These are phyloP conservation scores for Lasiodiplodia citricola DNA, from an alignment of 2,329 filamentous ascomycete species.

Conservation along the genomic window DNA sequence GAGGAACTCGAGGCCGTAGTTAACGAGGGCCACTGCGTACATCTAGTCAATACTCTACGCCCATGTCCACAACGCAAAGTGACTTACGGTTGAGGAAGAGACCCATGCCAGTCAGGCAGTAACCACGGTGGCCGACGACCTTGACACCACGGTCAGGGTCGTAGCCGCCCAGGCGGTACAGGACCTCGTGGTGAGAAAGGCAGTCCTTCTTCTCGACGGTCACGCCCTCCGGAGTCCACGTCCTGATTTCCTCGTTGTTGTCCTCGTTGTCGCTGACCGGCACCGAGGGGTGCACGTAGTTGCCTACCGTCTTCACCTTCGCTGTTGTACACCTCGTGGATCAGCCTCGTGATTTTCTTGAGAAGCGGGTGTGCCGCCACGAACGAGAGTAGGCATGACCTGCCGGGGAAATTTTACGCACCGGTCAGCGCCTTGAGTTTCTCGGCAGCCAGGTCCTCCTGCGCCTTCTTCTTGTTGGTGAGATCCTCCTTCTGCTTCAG, in stretches of 20 bases:
- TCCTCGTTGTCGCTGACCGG: slow-evolving; percentile 86
- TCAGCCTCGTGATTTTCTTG: background rate
- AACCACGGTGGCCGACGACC: slow-evolving; percentile 91
- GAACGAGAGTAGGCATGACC: background rate
- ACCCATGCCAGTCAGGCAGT: slow-evolving; percentile 89
- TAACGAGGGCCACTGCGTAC: slow-evolving; percentile 73
- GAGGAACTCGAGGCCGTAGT: slow-evolving; percentile 92
- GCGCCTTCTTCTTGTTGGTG: slow-evolving; percentile 80
- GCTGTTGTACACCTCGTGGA: slow-evolving; percentile 31
- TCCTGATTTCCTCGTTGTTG: slow-evolving; percentile 77
- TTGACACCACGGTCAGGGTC: slow-evolving; percentile 90
- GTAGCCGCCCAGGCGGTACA: slow-evolving; percentile 85
- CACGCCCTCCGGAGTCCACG: slow-evolving; percentile 80
- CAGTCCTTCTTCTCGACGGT: slow-evolving; percentile 74
- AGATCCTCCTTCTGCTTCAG: slow-evolving; percentile 78
- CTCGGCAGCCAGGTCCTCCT: slow-evolving; percentile 74
- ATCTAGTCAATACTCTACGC: background rate
- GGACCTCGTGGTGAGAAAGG: slow-evolving; percentile 94
- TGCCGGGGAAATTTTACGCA: background rate
- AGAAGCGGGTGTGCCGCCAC: background rate
- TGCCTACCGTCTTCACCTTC: slow-evolving; percentile 85
- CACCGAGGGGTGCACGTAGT: slow-evolving; percentile 88
- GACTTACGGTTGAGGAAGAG: slow-evolving; percentile 72
- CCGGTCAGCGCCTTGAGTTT: slow-evolving; percentile 75
- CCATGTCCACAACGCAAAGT: background rate